phyloP scores from a whole-genome alignment of 345 rosid species.

The Rhizophora apiculata region DNA sequence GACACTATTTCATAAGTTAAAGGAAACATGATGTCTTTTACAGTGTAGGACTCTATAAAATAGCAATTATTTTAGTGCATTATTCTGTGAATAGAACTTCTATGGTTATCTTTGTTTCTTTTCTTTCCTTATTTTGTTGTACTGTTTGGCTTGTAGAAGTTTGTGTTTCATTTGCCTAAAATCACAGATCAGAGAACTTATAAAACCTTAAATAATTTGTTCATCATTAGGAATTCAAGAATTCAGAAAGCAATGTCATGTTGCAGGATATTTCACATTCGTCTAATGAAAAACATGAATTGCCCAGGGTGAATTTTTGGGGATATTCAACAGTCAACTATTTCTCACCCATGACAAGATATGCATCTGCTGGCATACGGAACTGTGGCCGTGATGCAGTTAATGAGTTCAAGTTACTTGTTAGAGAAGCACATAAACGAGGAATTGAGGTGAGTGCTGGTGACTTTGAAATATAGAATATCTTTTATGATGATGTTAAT shows the following conservation, averaged over 20 bases:
- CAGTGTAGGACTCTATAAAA: too few species aligned
- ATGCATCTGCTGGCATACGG: conserved; percentile 58
- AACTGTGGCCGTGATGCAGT: conserved; percentile 68
- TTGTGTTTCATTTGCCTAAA: background rate
- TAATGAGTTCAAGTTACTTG: conserved; percentile 80
- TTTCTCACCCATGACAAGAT: conserved; percentile 94
- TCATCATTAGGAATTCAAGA: background rate
- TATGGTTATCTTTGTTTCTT: background rate
- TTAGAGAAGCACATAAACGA: conserved; percentile 89
- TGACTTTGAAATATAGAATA: conserved; percentile 15
- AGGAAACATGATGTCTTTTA: too few species aligned
- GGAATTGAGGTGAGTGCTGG: conserved; percentile 75
- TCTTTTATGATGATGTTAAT: conserved; percentile 5
- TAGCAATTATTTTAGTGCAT: too few species aligned
- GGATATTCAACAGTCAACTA: conserved; percentile 87
- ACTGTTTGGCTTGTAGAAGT: background rate
- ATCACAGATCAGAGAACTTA: background rate
- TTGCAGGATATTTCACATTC: background rate
- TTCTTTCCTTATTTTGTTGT: background rate
- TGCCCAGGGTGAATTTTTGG: conserved; percentile 90
- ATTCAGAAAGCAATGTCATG: background rate
- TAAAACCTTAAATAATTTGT: background rate
- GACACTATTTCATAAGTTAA: too few species aligned
- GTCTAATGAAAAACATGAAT: conserved; percentile 17
- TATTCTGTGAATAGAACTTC: too few species aligned